Percentiles rank a stretch among this genome's conserved stretches.
Evolutionary conservation across 164 flowering plant genomes (phyloP).

Genomic region (Magnolia officinalis): DNA sequence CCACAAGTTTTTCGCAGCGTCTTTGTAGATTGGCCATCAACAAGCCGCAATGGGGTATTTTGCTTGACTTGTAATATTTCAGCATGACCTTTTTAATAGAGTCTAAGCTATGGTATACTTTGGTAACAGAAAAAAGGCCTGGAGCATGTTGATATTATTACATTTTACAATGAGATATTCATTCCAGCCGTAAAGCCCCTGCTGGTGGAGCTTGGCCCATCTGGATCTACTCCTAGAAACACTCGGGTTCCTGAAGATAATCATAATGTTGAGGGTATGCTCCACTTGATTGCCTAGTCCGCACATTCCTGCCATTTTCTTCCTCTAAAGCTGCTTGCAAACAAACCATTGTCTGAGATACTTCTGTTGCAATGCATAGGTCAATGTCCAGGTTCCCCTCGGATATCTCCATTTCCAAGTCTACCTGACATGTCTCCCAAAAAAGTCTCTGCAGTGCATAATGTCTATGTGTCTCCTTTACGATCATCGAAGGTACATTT

Average conservation of each 20-base stretch:
- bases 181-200: constrained; percentile 79
- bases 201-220: constrained; percentile 71
- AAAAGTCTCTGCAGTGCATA: constrained; percentile 87
- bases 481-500: constrained; percentile 79
- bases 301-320: not conserved
- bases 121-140: constrained; percentile 66
- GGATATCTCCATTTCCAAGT: constrained; percentile 68
- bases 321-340: not conserved
- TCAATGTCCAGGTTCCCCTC: constrained; percentile 79
- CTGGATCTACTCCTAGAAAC: constrained; percentile 38
- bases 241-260: constrained; percentile 46
- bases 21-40: constrained; percentile 68
- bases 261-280: constrained; percentile 49
- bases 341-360: not conserved
- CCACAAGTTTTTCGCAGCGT: constrained; percentile 88
- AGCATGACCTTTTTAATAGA: not conserved
- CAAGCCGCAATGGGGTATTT: constrained; percentile 69
- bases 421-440: constrained; percentile 99
- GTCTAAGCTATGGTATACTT: constrained; percentile 20
- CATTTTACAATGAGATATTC: constrained; percentile 89
- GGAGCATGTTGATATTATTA: constrained; percentile 84
- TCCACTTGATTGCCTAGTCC: not conserved
- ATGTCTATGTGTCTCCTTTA: constrained; percentile 96
- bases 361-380: constrained; percentile 34
- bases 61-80: constrained; percentile 6